Evolutionary conservation across 225 moss, liverwort and hornwort genomes (phyloP), one percentile per base, ranked within the genome.

Genomic region (Bryum argenteum): DNA sequence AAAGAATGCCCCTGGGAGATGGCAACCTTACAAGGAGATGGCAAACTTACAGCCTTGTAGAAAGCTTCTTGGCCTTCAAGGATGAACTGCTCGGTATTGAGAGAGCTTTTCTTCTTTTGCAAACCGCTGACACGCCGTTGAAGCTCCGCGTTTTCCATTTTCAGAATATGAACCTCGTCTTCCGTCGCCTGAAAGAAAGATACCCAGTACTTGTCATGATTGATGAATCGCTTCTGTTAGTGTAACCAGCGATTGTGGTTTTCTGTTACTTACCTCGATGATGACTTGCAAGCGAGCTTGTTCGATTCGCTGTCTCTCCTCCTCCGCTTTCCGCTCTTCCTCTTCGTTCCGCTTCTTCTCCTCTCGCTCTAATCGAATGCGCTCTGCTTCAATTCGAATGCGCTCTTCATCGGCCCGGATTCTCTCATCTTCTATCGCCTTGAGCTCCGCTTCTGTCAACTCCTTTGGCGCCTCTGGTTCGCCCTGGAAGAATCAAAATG

Each of bases 61-160:
- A 75, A 41, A 54, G 82, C 85, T 1, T 92, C 89, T 82, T 97
- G 92, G 71, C 92, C 96, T 83, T 91, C 96, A 20, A 90, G 63
- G 69, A 88, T 78, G 74, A 92, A 89, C 20, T 84, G 87, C 82
- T 88, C 89, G 37, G 83, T 64, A 59, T 82, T 83, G 43, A 75
- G 70, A 19, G 83, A 74, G 14, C 82, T 84, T 42, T 83, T 75
- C 63, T 89, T 93, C 80, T 82, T 88, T 19, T 84, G 89, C 48
- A 87, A 19, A 21, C 54, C 21, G 74, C 89, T 78, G 38, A 97
- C 12, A 11, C 92, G 88, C 75, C 79, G 75, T 67, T 97, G 87
- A 26, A 97, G 76, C 67, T 93, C 90, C 57, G 24, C 11, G 41
- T 97, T 97, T 67, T 94, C 88, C 54, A 43, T 22, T 64, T 82